phyloP scores from a whole-genome alignment of 257 asterid genomes.

The Penstemon barbatus region DNA sequence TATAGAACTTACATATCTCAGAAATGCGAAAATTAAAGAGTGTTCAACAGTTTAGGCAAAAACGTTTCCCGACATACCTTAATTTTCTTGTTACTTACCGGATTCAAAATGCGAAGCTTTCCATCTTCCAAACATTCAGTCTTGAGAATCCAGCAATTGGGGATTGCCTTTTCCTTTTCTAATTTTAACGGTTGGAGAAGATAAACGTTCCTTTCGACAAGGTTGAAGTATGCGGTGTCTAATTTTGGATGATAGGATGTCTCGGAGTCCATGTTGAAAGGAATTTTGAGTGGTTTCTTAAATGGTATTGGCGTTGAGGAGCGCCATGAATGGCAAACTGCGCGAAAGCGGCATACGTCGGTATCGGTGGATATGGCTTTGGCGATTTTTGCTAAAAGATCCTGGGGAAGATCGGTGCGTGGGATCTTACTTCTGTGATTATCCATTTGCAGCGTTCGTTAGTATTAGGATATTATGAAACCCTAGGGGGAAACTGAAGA shows the following conservation, averaged over 20 bases:
- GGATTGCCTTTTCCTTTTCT: background rate
- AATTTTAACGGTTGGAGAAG: slow-evolving; percentile 5
- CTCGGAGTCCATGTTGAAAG: slow-evolving; percentile 17
- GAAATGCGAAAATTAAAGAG: slow-evolving; percentile 17
- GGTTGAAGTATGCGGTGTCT: slow-evolving; percentile 16
- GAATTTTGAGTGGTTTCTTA: slow-evolving; percentile 19
- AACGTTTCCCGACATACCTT: slow-evolving; percentile 14
- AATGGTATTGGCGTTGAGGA: slow-evolving; percentile 20
- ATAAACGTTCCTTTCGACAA: slow-evolving; percentile 28
- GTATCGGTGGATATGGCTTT: slow-evolving; percentile 20
- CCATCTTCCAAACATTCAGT: background rate
- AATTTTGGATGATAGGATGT: background rate
- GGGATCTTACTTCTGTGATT: no score
- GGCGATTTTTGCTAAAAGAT: slow-evolving; percentile 19
- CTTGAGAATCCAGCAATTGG: slow-evolving; percentile 21
- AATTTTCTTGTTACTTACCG: slow-evolving; percentile 6
- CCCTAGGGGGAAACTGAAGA: no score
- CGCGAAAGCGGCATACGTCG: slow-evolving; percentile 25
- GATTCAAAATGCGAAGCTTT: slow-evolving; percentile 18
- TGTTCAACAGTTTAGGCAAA: slow-evolving; percentile 16
- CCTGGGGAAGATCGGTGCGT: slow-evolving; percentile 9
- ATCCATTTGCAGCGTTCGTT: no score
- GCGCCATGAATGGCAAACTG: slow-evolving; percentile 30
- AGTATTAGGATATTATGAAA: no score
- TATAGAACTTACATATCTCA: slow-evolving; percentile 23